phyloP scores from a whole-genome alignment of 2,329 filamentous ascomycete genomes.

The Cladosporium sp. region DNA sequence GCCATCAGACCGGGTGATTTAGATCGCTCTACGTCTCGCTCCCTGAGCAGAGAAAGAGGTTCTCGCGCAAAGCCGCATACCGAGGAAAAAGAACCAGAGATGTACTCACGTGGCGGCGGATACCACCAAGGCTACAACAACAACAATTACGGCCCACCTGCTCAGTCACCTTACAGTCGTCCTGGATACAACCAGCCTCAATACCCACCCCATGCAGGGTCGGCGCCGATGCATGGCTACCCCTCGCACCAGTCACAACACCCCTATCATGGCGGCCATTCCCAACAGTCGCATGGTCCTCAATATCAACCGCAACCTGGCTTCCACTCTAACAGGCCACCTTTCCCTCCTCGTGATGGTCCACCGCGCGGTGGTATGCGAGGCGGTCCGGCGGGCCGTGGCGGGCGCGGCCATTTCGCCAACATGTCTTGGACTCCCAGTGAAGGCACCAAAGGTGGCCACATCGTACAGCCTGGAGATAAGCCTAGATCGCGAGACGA shows the following conservation, averaged over 20 bases:
- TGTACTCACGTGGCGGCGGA: conserved; percentile 34
- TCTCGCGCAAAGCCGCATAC: not conserved
- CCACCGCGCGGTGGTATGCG: conserved; percentile 28
- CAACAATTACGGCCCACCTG: conserved; percentile 46
- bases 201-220: conserved; percentile 35
- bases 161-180: conserved; percentile 59
- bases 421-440: conserved; percentile 71
- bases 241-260: conserved; percentile 59
- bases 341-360: conserved; percentile 25
- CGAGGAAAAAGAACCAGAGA: conserved; percentile 23
- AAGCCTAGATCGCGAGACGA: conserved; percentile 28
- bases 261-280: conserved; percentile 55
- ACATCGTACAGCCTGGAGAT: conserved; percentile 38
- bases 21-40: conserved; percentile 19
- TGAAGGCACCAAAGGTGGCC: conserved; percentile 55
- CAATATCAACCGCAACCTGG: conserved; percentile 25
- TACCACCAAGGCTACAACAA: conserved; percentile 33
- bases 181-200: conserved; percentile 54
- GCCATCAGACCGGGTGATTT: not conserved
- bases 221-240: conserved; percentile 54
- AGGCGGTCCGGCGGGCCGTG: conserved; percentile 48
- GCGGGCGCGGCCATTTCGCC: conserved; percentile 60
- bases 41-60: conserved; percentile 29
- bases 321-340: conserved; percentile 25
- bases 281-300: conserved; percentile 10